Base-by-base conservation (phyloP, 768 basidiomycete genomes). In the Podaxis sp. region DNA sequence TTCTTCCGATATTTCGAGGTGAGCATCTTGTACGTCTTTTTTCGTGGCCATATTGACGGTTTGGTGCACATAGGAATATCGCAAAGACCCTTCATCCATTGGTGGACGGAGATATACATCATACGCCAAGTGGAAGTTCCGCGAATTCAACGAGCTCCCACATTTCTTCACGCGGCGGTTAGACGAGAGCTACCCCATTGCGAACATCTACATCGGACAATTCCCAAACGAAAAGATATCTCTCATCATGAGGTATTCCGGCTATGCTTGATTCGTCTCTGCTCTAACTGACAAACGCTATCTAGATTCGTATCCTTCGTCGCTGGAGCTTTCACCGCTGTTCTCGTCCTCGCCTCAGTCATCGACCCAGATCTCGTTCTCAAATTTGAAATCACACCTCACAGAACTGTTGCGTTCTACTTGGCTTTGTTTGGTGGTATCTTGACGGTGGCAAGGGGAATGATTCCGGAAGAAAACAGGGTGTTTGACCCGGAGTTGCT, bases 1-100 rank as follows among this genome's bases (percentile, higher is more conserved):
- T 99, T 99, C 83, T 99, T 99, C 82, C 92, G 96, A 3, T 99
- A 99, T 74, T 99, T 99, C 65, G 97, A 99, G 82, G 97, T 95
- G 42, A 22, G 44, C 44, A 11, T 44, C 38, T 38, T 24, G 38
- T 24, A 36, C 11, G 52, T 13, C n/a, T 4, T 28, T 15, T 8
- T 24, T 26, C n/a, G 19, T 57, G 15, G 56, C 24, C 39, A 64
- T 26, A 38, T 36, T 72, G 19, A 72, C 44, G 39, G 38, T 24
- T 19, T 13, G 42, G 11, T 52, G 11, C 57, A 48, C 55, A 15
- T 68, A 99, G 97, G 96, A 99, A 82, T 99, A 98, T 70, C 96
- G 94, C 84, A 96, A 96, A 75, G 95, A 99, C 71, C 97, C 96
- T 1, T 98, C 97, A 0, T 89, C 94, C 1, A 94, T 99, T 54